Evolutionary conservation across 2,329 filamentous ascomycete genomes (phyloP).

Genomic region (Penicillium brasilianum): DNA sequence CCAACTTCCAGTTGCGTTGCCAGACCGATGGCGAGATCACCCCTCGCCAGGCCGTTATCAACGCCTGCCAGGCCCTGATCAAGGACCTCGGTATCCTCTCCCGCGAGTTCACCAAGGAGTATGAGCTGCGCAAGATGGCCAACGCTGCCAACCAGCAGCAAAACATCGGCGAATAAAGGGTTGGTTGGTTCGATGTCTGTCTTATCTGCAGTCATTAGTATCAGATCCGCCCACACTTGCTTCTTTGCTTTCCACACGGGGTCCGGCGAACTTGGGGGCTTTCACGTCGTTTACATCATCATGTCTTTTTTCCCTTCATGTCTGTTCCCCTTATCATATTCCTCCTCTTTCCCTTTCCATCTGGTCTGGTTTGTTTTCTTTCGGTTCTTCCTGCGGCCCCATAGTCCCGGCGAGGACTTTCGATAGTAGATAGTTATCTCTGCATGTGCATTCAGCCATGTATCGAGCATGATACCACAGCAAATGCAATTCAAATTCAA

Average conservation of each 20-base stretch:
- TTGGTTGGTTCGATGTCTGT: background rate
- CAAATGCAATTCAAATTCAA: background rate
- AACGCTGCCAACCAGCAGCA: conserved; percentile 62
- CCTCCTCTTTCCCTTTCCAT: background rate
- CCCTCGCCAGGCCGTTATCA: conserved; percentile 85
- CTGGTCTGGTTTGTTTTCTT: background rate
- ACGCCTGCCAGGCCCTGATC: conserved; percentile 81
- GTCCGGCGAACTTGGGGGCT: conserved; percentile 31
- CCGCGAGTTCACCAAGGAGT: conserved; percentile 90
- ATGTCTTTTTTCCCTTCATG: too few relatives aligned
- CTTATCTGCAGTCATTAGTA: background rate
- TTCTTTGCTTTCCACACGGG: conserved; percentile 19
- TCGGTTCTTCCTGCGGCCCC: conserved; percentile 5
- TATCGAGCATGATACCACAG: conserved; percentile 8
- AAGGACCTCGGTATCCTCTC: conserved; percentile 78
- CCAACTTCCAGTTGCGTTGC: conserved; percentile 74
- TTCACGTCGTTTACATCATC: conserved; percentile 8
- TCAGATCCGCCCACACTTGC: conserved; percentile 2
- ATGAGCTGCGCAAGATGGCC: conserved; percentile 84
- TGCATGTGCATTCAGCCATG: conserved; percentile 9
- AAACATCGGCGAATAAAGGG: conserved; percentile 31
- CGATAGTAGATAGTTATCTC: conserved; percentile 19
- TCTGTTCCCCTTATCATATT: background rate
- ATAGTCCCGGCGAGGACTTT: conserved; percentile 15
- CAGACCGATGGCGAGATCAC: conserved; percentile 89